Evolutionary conservation across 768 basidiomycete genomes (phyloP), one percentile per base, ranked within the genome.

Genomic region (Grammothele lineata): DNA sequence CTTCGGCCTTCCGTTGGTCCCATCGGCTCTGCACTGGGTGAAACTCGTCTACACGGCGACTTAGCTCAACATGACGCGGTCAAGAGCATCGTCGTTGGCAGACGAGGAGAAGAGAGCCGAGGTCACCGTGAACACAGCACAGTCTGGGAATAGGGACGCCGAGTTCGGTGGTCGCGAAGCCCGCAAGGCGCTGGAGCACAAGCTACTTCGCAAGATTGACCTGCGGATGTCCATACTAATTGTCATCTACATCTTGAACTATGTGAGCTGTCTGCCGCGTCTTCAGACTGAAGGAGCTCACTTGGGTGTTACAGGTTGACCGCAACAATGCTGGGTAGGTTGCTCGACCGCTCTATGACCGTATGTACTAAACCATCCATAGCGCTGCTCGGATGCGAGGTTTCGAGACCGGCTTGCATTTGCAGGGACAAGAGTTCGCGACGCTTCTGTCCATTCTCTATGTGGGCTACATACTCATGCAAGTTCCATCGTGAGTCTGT

Each of bases 401-500:
- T 0, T 83, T 89, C 45, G 81, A 85, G 58, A 67, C 72, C 41
- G 86, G 88, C 63, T 68, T 89, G 35, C 68, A 76, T 34, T 67
- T 89, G 10, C 63, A 75, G 52, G 84, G 78, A n/a, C 65, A 72
- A 40, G 72, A 88, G 53, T 89, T 87, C 56, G 75, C 81, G 5
- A 81, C 84, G 0, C 64, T 88, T 15, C 63, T 89, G 33, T 81
- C 81, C 10, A 77, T 84, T 40, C 70, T 85, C 25, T 85, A 84
- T 53, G 70, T 83, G 17, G 85, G 84, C 12, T 88, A 88, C 57
- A 84, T 84, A 51, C 64, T 86, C 36, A 87, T 87, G 85, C 87
- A 89, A 62, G 74, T 89, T 45, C 86, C 86, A 24, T 85, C 81
- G 81, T 83, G 56, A 57, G 81, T 66, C n/a, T n/a, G n/a, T n/a